Evolutionary conservation across 2,329 filamentous ascomycete genomes (phyloP), one percentile per base, ranked within the genome.

Genomic region (Emmonsiellopsis sp.): DNA sequence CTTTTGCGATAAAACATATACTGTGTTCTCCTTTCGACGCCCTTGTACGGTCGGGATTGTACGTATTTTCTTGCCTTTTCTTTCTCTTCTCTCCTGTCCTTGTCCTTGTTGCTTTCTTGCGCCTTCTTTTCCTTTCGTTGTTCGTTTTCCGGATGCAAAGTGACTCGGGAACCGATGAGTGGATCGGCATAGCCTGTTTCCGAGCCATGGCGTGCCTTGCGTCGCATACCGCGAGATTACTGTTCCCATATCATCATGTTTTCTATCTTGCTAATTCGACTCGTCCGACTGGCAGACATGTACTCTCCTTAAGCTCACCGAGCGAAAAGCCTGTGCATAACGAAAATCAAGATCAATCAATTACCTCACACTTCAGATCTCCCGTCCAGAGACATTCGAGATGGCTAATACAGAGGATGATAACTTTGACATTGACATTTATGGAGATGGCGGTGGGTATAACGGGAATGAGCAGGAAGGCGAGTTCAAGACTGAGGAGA

Each of bases 371-470:
- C 16, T 42, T 55, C 45, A 53, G 43, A 47, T 26, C n/a, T 47
- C 35, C 51, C 40, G 34, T 46, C 15, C 30, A 37, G 38, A 31
- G 42, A 7, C 11, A 65, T 62, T 56, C 66, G 61, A 63, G 54
- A 76, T 76, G 74, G 72, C 74, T 54, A 49, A 40, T 40, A 69
- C 79, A 64, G 81, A 84, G 67, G 82, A 84, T 70, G 82, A 85
- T 69, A 83, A 83, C 65, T 85, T 85, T 75, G 82, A 85, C 62
- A 84, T 85, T 74, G 82, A 85, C 67, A 83, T 85, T 71, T 85
- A 85, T 65, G 82, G 82, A 58, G 81, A 85, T 63, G 80, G 82
- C 51, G 70, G 70, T 54, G 66, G 70, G 52, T 73, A 73, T 55
- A 74, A 71, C 59, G 65, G 64, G 50, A 69, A 73, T 59, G 71